Evolutionary conservation across 768 basidiomycete genomes (phyloP), one percentile per base, ranked within the genome.

Genomic region (Xerocomellus dryophilus): DNA sequence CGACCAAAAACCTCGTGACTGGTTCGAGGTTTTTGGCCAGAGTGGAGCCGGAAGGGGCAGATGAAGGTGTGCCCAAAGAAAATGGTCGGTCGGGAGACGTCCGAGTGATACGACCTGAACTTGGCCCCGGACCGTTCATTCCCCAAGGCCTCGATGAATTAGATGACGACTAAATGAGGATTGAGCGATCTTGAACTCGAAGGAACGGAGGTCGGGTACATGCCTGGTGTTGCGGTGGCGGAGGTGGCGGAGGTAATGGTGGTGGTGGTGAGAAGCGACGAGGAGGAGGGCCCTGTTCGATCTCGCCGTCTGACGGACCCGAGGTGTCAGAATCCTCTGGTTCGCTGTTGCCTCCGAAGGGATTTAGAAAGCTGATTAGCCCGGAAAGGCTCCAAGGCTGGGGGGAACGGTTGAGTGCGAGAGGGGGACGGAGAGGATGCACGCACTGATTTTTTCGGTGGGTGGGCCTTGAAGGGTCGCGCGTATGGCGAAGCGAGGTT

Each of bases 401-500:
- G 5, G 23, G 5, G 1, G 25, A 45, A 11, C 35, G 32, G 36
- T 59, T 67, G 43, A 68, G 57, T 49, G 46, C 12, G 18, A 46
- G 39, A 21, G 50, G 50, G 50, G 0, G 1, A 11, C 25, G 6
- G 25, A 46, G 36, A 38, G 10, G 36, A 31, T 34, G 14, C 34
- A 61, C 77, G 53, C 53, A 82, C 82, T 29, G 82, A 76, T 78
- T 82, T 80, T 73, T 78, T 73, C 29, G 59, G 53, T 67, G 53
- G 65, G 41, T 32, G 58, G 35, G 5, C 72, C 60, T 43, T 60
- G 54, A 56, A 36, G 38, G 70, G 71, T 25, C 85, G 77, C 48
- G 76, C 67, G 66, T 89, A 89, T 0, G 87, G 87, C 3, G 76
- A 78, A n/a, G 81, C 73, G 34, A 69, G 54, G n/a, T 56, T 63